These are phyloP conservation scores for Monosporascus sp. DNA, from an alignment of 2,329 filamentous ascomycete genomes.

Conservation along the genomic window DNA sequence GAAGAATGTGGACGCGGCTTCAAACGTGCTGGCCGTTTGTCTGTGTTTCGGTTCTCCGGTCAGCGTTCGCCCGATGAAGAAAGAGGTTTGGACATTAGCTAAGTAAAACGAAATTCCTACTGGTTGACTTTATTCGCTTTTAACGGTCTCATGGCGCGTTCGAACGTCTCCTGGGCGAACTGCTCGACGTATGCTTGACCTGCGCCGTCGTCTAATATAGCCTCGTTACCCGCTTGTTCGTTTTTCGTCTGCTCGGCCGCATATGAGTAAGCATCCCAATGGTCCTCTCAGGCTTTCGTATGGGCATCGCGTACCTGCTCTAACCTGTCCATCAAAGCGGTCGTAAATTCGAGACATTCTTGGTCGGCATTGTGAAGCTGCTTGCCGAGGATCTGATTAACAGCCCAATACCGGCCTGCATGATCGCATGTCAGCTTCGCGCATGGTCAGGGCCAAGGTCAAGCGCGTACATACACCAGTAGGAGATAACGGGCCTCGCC, in stretches of 20 bases:
- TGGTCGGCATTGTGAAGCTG: constrained; percentile 73
- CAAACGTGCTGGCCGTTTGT: constrained; percentile 90
- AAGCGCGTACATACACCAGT: constrained; percentile 74
- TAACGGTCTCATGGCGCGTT: constrained; percentile 76
- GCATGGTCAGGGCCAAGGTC: constrained; percentile 1
- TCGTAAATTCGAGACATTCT: constrained; percentile 77
- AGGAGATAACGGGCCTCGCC: constrained; percentile 82
- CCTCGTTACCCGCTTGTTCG: constrained; percentile 71
- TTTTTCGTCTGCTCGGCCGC: constrained; percentile 55
- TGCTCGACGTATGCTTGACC: constrained; percentile 92
- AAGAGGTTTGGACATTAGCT: not conserved
- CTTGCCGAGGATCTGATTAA: constrained; percentile 83
- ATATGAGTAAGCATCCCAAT: not conserved
- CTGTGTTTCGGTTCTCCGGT: constrained; percentile 34
- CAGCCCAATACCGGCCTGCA: constrained; percentile 82
- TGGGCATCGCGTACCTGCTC: constrained; percentile 55
- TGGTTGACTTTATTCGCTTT: constrained; percentile 77
- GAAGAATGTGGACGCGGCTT: constrained; percentile 88
- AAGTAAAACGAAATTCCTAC: constrained; percentile 37
- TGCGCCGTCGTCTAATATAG: constrained; percentile 77
- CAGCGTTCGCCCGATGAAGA: constrained; percentile 1
- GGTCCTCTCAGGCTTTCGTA: not conserved
- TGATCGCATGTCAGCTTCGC: constrained; percentile 10
- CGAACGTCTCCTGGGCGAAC: constrained; percentile 85
- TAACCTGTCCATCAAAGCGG: constrained; percentile 81